These are phyloP conservation scores for Mortierella antarctica DNA, from an alignment of 192 early-diverging fungal species.

Conservation along the genomic window DNA sequence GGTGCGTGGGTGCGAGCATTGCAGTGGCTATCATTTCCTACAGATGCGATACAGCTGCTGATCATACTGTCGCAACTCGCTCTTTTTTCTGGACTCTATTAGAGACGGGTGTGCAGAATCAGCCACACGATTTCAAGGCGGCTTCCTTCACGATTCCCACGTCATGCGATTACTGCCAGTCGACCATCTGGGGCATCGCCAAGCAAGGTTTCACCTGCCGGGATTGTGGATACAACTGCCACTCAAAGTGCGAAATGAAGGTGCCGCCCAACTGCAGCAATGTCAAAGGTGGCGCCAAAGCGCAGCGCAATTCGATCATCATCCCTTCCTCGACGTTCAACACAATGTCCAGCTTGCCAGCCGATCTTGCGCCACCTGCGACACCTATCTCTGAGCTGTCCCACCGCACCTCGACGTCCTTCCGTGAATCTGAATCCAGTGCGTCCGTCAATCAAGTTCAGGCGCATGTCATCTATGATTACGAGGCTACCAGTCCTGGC, in stretches of 20 bases:
- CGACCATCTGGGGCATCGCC: slow-evolving; percentile 82
- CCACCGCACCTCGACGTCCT: slow-evolving; percentile 1
- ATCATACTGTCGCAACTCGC: not conserved
- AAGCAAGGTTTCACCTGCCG: slow-evolving; percentile 78
- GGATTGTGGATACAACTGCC: slow-evolving; percentile 78
- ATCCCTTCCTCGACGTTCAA: slow-evolving; percentile 31
- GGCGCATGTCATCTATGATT: slow-evolving; percentile 72
- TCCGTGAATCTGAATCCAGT: slow-evolving; percentile 11
- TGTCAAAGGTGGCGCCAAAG: slow-evolving; percentile 61
- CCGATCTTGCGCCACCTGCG: slow-evolving; percentile 26
- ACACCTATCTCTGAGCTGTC: slow-evolving; percentile 44
- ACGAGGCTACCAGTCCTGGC: slow-evolving; percentile 60
- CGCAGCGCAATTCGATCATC: slow-evolving; percentile 34
- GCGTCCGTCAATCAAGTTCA: slow-evolving; percentile 14
- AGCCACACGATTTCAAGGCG: slow-evolving; percentile 73
- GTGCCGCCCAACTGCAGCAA: slow-evolving; percentile 74
- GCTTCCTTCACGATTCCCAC: slow-evolving; percentile 81
- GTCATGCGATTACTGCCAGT: slow-evolving; percentile 77
- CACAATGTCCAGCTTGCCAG: slow-evolving; percentile 35
- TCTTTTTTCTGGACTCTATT: not conserved
- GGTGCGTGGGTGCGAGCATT: slow-evolving; percentile 46
- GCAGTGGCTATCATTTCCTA: not conserved
- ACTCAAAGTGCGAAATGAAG: slow-evolving; percentile 85
- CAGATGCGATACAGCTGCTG: no score
- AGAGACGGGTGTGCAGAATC: slow-evolving; percentile 63